Evolutionary conservation across 192 early-diverging fungal species (phyloP).

Genomic region (Linnemannia elongata): DNA sequence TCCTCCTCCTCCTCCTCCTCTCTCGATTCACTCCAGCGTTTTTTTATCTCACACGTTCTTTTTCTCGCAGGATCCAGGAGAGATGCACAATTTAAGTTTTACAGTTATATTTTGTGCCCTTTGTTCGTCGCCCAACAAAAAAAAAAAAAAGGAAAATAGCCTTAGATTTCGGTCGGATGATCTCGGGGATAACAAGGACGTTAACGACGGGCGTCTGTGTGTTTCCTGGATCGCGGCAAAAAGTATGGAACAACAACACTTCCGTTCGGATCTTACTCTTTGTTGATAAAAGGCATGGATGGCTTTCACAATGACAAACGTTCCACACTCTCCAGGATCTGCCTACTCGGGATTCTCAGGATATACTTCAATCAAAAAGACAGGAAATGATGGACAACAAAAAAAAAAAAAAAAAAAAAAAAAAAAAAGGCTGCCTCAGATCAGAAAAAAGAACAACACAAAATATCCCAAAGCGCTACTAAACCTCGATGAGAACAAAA

Average conservation of each 20-base stretch:
- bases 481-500: too few relatives aligned
- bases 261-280: not conserved
- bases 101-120: not conserved
- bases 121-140: slow-evolving; percentile 1
- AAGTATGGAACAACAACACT: not conserved
- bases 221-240: not conserved
- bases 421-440: not conserved
- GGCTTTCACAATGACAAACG: too few relatives aligned
- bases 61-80: not conserved
- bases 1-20: not conserved
- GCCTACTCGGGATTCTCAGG: not conserved
- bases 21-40: slow-evolving; percentile 19
- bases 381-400: not conserved
- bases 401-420: not conserved
- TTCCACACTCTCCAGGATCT: not conserved
- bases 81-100: not conserved
- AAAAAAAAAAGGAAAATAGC: not conserved
- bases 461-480: not conserved
- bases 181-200: too few relatives aligned
- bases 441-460: not conserved
- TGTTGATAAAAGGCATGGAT: too few relatives aligned
- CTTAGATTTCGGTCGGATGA: not conserved
- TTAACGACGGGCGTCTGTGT: not conserved
- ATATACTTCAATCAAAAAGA: not conserved
- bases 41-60: not conserved